Percentiles rank a stretch among this genome's conserved stretches.
phyloP scores from a whole-genome alignment of 2,329 filamentous ascomycete species.

The Gyromitra esculenta region DNA sequence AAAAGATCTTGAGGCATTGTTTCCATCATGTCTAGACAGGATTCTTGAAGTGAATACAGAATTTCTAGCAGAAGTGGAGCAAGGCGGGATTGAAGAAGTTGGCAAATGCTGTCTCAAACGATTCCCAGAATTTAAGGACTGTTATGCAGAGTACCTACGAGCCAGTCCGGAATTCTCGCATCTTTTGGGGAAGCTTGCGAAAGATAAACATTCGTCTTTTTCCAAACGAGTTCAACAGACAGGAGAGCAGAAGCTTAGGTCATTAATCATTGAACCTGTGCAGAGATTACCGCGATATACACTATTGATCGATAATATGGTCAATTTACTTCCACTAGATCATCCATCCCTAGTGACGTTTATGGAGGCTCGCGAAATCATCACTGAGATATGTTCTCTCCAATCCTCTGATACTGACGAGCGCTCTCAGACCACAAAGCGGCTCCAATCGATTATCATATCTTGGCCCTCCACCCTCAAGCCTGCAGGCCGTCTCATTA shows the following conservation, averaged over 20 bases:
- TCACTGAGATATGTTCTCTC: slow-evolving; percentile 95
- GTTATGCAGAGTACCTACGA: slow-evolving; percentile 92
- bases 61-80: slow-evolving; percentile 83
- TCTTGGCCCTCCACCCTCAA: slow-evolving; percentile 78
- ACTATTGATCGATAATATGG: slow-evolving; percentile 94
- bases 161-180: slow-evolving; percentile 88
- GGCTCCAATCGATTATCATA: slow-evolving; percentile 78
- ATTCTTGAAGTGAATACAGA: slow-evolving; percentile 83
- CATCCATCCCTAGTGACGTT: slow-evolving; percentile 85
- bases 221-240: slow-evolving; percentile 80
- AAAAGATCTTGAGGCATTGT: slow-evolving; percentile 77
- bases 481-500: slow-evolving; percentile 80
- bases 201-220: slow-evolving; percentile 80
- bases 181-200: slow-evolving; percentile 79
- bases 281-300: slow-evolving; percentile 94
- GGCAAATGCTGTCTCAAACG: slow-evolving; percentile 55
- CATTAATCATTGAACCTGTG: slow-evolving; percentile 93
- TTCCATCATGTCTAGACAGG: slow-evolving; percentile 79
- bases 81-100: slow-evolving; percentile 64
- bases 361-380: slow-evolving; percentile 88
- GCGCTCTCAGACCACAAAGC: slow-evolving; percentile 75
- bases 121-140: slow-evolving; percentile 91
- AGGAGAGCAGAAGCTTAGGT: slow-evolving; percentile 89
- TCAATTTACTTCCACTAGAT: slow-evolving; percentile 81
- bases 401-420: slow-evolving; percentile 76